Evolutionary conservation across 2,329 filamentous ascomycete genomes (phyloP).

Genomic region (Cladosporium cucumerinum): DNA sequence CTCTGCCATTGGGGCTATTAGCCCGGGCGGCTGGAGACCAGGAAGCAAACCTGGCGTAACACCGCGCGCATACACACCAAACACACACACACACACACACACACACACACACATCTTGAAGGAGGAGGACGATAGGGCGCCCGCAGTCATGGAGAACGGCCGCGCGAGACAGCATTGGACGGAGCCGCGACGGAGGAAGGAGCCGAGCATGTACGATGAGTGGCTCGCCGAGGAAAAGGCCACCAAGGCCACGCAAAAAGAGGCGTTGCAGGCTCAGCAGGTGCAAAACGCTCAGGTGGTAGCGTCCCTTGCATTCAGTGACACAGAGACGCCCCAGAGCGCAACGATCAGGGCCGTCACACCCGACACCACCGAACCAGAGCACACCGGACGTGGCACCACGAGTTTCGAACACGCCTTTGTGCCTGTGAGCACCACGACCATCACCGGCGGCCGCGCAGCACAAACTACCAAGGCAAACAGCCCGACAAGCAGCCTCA

Average conservation of each 20-base stretch:
- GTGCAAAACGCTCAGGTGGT: slow-evolving; percentile 8
- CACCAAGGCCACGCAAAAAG: slow-evolving; percentile 8
- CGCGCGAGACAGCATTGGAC: slow-evolving; percentile 18
- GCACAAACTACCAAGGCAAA: not conserved
- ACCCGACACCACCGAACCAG: slow-evolving; percentile 11
- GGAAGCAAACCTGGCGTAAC: not conserved
- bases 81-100: not conserved
- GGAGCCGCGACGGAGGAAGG: slow-evolving; percentile 24
- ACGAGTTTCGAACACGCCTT: slow-evolving; percentile 31
- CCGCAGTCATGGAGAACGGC: slow-evolving; percentile 8
- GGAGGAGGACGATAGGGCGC: not conserved
- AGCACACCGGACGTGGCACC: slow-evolving; percentile 25
- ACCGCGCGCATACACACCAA: not conserved
- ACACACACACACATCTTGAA: not conserved
- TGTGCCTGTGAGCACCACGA: slow-evolving; percentile 29
- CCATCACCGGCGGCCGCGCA: slow-evolving; percentile 24
- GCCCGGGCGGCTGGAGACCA: slow-evolving; percentile 14
- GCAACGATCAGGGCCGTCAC: slow-evolving; percentile 16
- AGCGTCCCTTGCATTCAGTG: slow-evolving; percentile 8
- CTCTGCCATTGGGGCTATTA: slow-evolving; percentile 13
- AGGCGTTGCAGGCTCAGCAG: slow-evolving; percentile 10
- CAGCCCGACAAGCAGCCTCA: slow-evolving; percentile 11
- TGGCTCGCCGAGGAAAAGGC: slow-evolving; percentile 29
- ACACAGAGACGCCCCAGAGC: slow-evolving; percentile 7
- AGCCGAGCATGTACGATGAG: slow-evolving; percentile 34